Evolutionary conservation across 2,329 filamentous ascomycete genomes (phyloP), one percentile per base, ranked within the genome.

Genomic region (Rutstroemia sp.): DNA sequence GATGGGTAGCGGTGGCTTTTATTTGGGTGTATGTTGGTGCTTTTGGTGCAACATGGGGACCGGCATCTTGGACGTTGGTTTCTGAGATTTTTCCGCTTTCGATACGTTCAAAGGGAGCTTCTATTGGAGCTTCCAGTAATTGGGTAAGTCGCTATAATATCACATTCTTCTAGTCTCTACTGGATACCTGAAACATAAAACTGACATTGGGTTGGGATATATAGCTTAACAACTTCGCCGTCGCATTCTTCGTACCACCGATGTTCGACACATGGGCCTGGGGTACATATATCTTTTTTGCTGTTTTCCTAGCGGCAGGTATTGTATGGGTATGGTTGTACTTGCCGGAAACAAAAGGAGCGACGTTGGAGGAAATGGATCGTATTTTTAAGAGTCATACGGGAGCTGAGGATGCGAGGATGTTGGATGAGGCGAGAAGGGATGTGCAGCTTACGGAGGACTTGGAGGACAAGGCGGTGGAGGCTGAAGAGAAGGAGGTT

Each of bases 321-420:
- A 34, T 34, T 9, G 30, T 34, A 34, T 81, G 75, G 67, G 72
- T 78, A 4, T 79, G 71, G 61, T 74, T 77, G 61, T 76, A 71
- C 51, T 68, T 81, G 2, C 79, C 79, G 0, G 79, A 81, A 64
- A 81, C 79, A 3, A 81, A 80, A 64, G 76, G 75, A 46, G 71
- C 75, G 18, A 77, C 75, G 2, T 71, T 81, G 5, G 79, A 82
- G 62, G 76, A 76, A 30, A 79, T 81, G 72, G 79, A 81, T 61
- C 71, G 71, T 2, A 71, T 81, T 4, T 81, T 81, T 56, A 66
- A 67, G 41, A 73, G 72, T 57, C 68, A 69, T 6, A 70, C 69
- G 9, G 47, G 47, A 12, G 47, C 18, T 8, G 19, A n/a, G n/a
- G 47, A 49, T 30, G 18, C 47, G 25, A 27, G 30, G 30, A 18